A percentile compares a stretch with the other conserved stretches of the same genome.
These are phyloP conservation scores for Cardiospermum halicacabum DNA, from an alignment of 345 rosid species.

Conservation along the genomic window DNA sequence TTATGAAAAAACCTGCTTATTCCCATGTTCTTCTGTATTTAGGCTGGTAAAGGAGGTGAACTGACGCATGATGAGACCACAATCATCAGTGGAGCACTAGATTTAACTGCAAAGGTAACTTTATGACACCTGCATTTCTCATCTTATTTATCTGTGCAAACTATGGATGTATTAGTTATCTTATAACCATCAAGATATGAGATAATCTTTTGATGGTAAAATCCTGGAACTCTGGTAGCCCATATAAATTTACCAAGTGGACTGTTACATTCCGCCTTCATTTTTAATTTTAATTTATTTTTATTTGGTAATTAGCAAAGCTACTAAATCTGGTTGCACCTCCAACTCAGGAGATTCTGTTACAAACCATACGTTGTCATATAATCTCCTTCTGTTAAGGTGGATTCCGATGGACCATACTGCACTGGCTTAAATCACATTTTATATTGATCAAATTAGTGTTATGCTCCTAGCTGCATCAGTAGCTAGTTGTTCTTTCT, in stretches of 20 bases:
- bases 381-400: neutral
- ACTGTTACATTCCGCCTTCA: neutral
- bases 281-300: too few relatives aligned
- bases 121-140: neutral
- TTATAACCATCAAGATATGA: conserved; percentile 4
- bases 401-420: neutral
- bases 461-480: neutral
- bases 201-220: neutral
- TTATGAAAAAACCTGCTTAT: conserved; percentile 22
- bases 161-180: neutral
- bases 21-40: conserved; percentile 23
- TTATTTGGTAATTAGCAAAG: neutral
- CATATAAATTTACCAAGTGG: neutral
- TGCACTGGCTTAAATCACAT: neutral
- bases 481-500: neutral
- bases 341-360: neutral
- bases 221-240: neutral
- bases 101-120: conserved; percentile 85
- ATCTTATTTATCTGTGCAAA: neutral
- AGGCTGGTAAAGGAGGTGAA: conserved; percentile 99
- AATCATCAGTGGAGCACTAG: conserved; percentile 95
- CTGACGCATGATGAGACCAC: conserved; percentile 95
- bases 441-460: neutral
- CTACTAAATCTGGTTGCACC: neutral
- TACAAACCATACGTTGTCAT: neutral